phyloP scores from a whole-genome alignment of 306 rosid species.

The Sophora flavescens region DNA sequence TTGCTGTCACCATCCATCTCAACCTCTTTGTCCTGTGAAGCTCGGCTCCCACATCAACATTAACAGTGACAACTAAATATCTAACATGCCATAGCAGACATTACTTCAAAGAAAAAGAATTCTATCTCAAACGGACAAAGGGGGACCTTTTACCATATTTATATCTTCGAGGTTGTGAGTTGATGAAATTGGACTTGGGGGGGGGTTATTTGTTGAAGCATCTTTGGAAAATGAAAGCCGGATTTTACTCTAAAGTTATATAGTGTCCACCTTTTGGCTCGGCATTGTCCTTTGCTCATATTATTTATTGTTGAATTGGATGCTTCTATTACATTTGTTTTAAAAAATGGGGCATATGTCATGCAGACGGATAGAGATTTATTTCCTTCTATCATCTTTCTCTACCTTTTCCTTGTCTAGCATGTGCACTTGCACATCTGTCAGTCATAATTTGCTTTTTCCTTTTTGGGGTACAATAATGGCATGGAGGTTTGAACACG shows the following conservation, averaged over 20 bases:
- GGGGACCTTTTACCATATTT: no score
- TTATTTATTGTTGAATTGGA: not conserved
- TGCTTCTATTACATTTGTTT: not conserved
- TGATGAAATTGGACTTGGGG: not conserved
- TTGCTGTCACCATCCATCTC: slow-evolving; percentile 1
- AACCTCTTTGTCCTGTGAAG: no score
- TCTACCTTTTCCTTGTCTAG: not conserved
- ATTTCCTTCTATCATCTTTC: no score
- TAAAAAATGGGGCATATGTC: not conserved
- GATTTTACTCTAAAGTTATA: not conserved
- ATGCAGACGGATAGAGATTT: not conserved
- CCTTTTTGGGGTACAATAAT: no score
- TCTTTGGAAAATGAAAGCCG: not conserved
- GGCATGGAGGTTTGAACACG: not conserved
- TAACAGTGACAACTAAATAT: not conserved
- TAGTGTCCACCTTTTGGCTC: no score
- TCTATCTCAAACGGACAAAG: no score
- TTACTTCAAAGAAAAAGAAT: no score
- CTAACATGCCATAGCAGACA: not conserved
- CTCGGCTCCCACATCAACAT: not conserved
- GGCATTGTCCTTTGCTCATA: not conserved
- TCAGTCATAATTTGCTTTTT: not conserved
- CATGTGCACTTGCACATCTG: not conserved
- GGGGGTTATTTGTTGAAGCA: not conserved
- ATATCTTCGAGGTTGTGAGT: no score